phyloP scores from a whole-genome alignment of 108 stramenopile species.

The Cyclostephanos tholiformis region DNA sequence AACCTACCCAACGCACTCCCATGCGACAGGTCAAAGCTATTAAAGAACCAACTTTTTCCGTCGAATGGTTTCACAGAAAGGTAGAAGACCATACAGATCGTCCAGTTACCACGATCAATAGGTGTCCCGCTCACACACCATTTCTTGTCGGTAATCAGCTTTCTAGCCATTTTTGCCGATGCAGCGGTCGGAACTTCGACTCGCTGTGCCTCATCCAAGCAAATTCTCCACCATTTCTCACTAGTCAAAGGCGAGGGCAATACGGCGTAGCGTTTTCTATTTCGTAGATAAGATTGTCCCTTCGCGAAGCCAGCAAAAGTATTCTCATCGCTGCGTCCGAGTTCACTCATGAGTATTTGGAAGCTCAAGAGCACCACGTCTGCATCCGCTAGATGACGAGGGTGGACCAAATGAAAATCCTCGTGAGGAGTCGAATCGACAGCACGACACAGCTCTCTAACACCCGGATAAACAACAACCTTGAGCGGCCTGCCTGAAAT shows the following conservation, averaged over 20 bases:
- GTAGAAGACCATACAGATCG: constrained; percentile 73
- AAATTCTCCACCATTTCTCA: constrained; percentile 66
- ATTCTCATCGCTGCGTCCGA: constrained; percentile 69
- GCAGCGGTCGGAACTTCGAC: constrained; percentile 67
- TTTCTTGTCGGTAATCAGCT: constrained; percentile 45
- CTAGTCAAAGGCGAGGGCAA: constrained; percentile 68
- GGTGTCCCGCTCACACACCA: constrained; percentile 80
- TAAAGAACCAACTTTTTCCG: constrained; percentile 49
- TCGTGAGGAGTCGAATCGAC: constrained; percentile 6
- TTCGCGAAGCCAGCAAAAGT: constrained; percentile 44
- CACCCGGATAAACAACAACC: constrained; percentile 63
- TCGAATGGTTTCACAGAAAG: constrained; percentile 57
- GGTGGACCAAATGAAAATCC: constrained; percentile 56
- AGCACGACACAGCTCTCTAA: constrained; percentile 38
- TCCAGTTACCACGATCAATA: constrained; percentile 64
- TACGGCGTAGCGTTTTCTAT: constrained; percentile 59
- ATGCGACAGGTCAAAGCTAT: constrained; percentile 34
- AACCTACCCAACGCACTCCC: constrained; percentile 45
- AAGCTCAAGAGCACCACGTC: constrained; percentile 72
- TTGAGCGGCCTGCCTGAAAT: constrained; percentile 35
- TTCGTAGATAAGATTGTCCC: constrained; percentile 34
- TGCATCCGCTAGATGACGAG: constrained; percentile 61
- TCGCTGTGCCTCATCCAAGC: constrained; percentile 77
- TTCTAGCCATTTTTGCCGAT: constrained; percentile 75
- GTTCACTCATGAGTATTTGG: constrained; percentile 57